Evolutionary conservation across 805 yeast species (phyloP), one percentile per base, ranked within the genome.

Genomic region (Phaffomyces antillensis): DNA sequence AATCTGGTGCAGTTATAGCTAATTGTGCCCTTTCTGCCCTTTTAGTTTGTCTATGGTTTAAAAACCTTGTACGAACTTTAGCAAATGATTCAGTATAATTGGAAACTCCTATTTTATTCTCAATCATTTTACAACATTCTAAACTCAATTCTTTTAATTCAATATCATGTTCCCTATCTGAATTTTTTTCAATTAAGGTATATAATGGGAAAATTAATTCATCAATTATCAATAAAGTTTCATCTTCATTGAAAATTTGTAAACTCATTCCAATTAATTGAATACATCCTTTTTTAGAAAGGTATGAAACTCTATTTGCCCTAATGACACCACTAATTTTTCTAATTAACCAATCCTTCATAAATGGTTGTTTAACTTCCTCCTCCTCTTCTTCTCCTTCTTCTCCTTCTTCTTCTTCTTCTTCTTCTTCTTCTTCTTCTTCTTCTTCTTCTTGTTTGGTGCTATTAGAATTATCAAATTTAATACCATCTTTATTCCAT

Each of bases 1-100:
- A 65, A 15, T 84, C 96, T 1, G 98, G 98, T 5, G 83, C 85
- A 18, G 73, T 75, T 11, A 90, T 71, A 3, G 88, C 84, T 59
- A 87, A 66, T 47, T 84, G 81, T 0, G 95, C 84, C 46, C 89
- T 73, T 58, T 81, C 83, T 0, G 85, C 75, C 59, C 73, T 79
- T 64, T 97, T 78, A 40, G 87, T 95, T 47, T 75, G 74, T 56
- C 97, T 76, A 62, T 87, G 77, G 32, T 68, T 67, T 26, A 63
- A 65, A 23, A 90, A 82, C 16, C 56, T 55, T 51, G 73, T 77
- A 59, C 79, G 78, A n/a, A 88, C 93, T 38, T 68, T 67, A 2
- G 85, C 67, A 57, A 81, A 83, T 2, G 77, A 64, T 18, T 67
- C 61, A 12, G 86, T 75, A 58, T 83, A 91, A 24, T 73, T 80